phyloP scores from a whole-genome alignment of 225 moss, liverwort and hornwort species.

The Marchantia polymorpha region DNA sequence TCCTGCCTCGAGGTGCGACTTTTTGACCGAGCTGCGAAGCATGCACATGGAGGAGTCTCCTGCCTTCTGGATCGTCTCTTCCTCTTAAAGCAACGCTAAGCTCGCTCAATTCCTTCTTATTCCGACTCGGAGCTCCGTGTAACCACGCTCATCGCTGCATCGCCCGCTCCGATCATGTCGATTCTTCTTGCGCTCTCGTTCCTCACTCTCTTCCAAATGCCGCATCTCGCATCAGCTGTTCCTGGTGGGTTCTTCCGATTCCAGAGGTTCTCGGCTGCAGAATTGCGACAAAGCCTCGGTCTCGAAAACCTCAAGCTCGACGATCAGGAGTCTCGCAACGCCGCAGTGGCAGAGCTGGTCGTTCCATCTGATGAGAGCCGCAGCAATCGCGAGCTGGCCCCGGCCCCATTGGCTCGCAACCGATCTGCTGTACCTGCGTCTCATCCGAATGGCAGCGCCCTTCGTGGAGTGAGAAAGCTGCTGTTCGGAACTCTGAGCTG shows the following conservation, averaged over 20 bases:
- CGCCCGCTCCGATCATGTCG: not conserved
- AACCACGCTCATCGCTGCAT: not conserved
- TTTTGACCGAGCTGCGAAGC: not conserved
- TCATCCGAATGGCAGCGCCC: not conserved
- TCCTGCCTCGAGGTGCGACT: no score
- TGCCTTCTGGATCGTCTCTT: not conserved
- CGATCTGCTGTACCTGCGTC: not conserved
- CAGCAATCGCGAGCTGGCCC: not conserved
- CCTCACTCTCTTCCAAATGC: not conserved
- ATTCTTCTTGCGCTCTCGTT: not conserved
- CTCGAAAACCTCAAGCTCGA: not conserved
- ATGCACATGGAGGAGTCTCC: not conserved
- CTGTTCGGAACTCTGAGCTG: conserved; percentile 33
- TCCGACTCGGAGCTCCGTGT: no score
- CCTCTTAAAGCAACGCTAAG: no score
- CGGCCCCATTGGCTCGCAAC: not conserved
- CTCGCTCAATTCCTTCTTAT: no score
- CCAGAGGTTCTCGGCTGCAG: not conserved
- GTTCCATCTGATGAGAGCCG: not conserved
- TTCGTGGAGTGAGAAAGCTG: conserved; percentile 28
- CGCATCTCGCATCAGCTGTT: not conserved
- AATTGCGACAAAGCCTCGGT: not conserved
- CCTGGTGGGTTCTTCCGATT: not conserved
- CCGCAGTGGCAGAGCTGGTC: not conserved
- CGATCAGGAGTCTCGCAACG: not conserved